phyloP scores from a whole-genome alignment of 2,329 filamentous ascomycete species.

The Eutypa lata region DNA sequence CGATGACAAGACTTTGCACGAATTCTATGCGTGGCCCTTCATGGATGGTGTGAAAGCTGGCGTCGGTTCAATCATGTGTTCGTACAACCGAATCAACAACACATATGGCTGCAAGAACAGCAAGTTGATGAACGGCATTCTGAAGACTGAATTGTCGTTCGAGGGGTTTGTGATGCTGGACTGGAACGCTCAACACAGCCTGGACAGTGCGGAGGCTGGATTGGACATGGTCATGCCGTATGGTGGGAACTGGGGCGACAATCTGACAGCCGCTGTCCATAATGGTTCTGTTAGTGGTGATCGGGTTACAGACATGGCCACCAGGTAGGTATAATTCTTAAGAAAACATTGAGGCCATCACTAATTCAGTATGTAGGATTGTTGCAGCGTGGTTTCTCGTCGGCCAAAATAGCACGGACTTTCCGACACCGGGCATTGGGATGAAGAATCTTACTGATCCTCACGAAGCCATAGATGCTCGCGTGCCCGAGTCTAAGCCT shows the following conservation, averaged over 20 bases:
- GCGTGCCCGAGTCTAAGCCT: slow-evolving; percentile 40
- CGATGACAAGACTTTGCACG: slow-evolving; percentile 63
- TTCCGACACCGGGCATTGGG: slow-evolving; percentile 43
- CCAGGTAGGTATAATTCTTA: slow-evolving; percentile 48
- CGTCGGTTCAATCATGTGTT: slow-evolving; percentile 61
- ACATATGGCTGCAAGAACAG: slow-evolving; percentile 74
- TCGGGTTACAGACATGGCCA: slow-evolving; percentile 76
- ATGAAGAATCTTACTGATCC: slow-evolving; percentile 59
- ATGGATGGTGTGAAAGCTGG: slow-evolving; percentile 58
- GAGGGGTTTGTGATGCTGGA: slow-evolving; percentile 68
- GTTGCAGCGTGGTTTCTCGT: slow-evolving; percentile 59
- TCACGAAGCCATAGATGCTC: slow-evolving; percentile 46
- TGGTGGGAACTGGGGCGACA: slow-evolving; percentile 57
- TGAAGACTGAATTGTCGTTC: slow-evolving; percentile 63
- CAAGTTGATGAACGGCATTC: slow-evolving; percentile 63
- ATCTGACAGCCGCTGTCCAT: slow-evolving; percentile 69
- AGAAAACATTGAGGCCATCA: slow-evolving; percentile 48
- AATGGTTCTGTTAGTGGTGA: slow-evolving; percentile 72
- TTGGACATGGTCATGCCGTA: slow-evolving; percentile 70
- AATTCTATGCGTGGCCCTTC: slow-evolving; percentile 66
- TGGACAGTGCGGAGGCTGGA: slow-evolving; percentile 53
- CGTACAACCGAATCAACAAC: slow-evolving; percentile 69
- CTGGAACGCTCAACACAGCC: slow-evolving; percentile 64
- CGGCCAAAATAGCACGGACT: slow-evolving; percentile 46
- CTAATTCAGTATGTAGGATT: slow-evolving; percentile 54